A percentile compares a stretch with the other conserved stretches of the same genome.
These are phyloP conservation scores for Ustilago tritici DNA, from an alignment of 1,284 basidiomycete genomes.

Conservation along the genomic window DNA sequence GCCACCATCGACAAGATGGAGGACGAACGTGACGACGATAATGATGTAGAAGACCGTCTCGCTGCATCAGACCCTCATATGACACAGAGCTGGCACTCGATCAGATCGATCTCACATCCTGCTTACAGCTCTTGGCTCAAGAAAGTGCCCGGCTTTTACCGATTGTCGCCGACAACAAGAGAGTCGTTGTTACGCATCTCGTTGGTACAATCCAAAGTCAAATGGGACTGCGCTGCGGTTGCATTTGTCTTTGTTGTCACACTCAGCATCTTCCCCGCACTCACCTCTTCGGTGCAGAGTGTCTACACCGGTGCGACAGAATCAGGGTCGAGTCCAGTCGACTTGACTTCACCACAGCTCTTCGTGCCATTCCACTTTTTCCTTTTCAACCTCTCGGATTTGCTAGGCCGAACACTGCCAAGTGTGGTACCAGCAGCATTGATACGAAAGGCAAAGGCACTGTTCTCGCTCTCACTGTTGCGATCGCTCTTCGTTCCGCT, in stretches of 20 bases:
- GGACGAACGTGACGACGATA: slow-evolving; percentile 26
- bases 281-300: slow-evolving; percentile 60
- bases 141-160: slow-evolving; percentile 43
- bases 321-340: slow-evolving; percentile 14
- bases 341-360: slow-evolving; percentile 55
- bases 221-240: slow-evolving; percentile 44
- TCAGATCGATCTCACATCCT: slow-evolving; percentile 47
- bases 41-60: slow-evolving; percentile 20
- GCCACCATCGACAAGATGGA: slow-evolving; percentile 47
- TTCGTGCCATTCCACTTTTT: slow-evolving; percentile 65
- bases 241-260: slow-evolving; percentile 53
- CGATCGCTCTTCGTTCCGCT: slow-evolving; percentile 56
- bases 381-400: slow-evolving; percentile 59
- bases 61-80: slow-evolving; percentile 22
- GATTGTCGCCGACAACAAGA: slow-evolving; percentile 32
- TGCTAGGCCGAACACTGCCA: slow-evolving; percentile 58
- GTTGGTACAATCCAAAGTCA: slow-evolving; percentile 54
- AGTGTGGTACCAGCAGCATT: slow-evolving; percentile 33
- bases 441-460: slow-evolving; percentile 28
- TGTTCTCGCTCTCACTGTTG: slow-evolving; percentile 36
- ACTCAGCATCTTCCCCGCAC: slow-evolving; percentile 60
- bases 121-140: slow-evolving; percentile 44
- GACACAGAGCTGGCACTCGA: slow-evolving; percentile 51
- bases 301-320: slow-evolving; percentile 33
- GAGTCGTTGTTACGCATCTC: slow-evolving; percentile 45